Percentiles rank a stretch among this genome's conserved stretches.
These are phyloP conservation scores for Stemphylium vesicarium DNA, from an alignment of 2,329 filamentous ascomycete genomes.

Conservation along the genomic window DNA sequence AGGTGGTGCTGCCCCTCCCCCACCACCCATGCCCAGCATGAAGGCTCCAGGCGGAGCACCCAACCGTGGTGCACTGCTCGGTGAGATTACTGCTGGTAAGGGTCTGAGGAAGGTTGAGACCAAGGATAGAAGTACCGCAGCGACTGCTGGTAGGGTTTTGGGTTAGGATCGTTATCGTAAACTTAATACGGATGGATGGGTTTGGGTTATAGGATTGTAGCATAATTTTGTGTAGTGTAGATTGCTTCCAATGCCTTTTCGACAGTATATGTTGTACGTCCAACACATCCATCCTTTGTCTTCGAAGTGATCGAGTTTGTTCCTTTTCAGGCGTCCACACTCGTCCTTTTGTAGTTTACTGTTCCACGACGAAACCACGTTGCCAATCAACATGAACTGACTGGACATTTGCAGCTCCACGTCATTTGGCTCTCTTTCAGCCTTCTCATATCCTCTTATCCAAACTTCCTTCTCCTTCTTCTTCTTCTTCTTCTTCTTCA, in stretches of 20 bases:
- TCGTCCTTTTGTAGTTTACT: no score
- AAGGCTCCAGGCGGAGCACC: constrained; percentile 37
- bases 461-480: background rate
- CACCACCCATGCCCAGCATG: constrained; percentile 54
- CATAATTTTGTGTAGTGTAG: constrained; percentile 7
- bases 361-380: no score
- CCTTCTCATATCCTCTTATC: no score
- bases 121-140: constrained; percentile 78
- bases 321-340: no score
- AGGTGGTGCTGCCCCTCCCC: constrained; percentile 41
- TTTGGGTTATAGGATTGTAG: constrained; percentile 3
- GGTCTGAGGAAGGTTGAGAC: constrained; percentile 86
- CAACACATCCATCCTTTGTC: no score
- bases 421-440: no score
- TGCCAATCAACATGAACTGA: no score
- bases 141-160: constrained; percentile 76
- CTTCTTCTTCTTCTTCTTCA: background rate
- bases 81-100: constrained; percentile 82
- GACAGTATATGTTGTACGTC: background rate
- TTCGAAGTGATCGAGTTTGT: no score
- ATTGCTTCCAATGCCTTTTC: background rate
- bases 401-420: no score
- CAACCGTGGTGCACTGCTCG: constrained; percentile 68
- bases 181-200: background rate
- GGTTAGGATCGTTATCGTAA: background rate